Base-by-base conservation (phyloP, 768 basidiomycete species). In the Tylopilus plumbeoviolaceoides region DNA sequence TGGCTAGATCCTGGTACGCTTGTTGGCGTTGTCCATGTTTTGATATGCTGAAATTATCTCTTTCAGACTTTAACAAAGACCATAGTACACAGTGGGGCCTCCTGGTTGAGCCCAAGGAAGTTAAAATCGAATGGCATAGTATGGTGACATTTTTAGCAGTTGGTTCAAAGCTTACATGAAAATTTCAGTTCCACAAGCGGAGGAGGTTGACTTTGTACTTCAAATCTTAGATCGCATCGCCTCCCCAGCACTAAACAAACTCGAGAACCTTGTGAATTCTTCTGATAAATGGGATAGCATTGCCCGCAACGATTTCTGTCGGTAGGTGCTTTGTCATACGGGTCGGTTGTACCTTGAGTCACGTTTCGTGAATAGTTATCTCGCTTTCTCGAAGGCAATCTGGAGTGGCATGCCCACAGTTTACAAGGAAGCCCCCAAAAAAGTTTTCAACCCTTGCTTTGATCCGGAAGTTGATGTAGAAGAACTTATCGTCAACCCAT, bases 51-150 rank as follows among this genome's bases (percentile, higher is more conserved):
- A 38, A 1, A 6, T n/a, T 10, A 11, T 18, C 7, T 17, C 43
- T 31, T 25, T 36, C 59, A 89, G 85, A 76, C 51, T 88, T 89
- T 61, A 75, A 85, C 61, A 73, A 72, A 39, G 74, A 77, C 43
- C 85, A 89, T 58, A 82, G 79, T 54, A 70, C 74, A 11, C 78
- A 81, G 42, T 97, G 95, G 95, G 95, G 94, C 8, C 80, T 78
- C 45, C 70, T 89, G 28, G 91, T 87, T 68, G 82, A 88, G 51
- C 73, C 86, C 5, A 76, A 85, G 60, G 90, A 97, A 50, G 85
- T 94, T 46, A 78, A 82, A 51, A 79, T 94, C 33, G 84, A 91
- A 53, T 98, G 95, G 95, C 94, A 95, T 66, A 81, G 88, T 88
- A 62, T 43, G 60, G 23, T 33, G 40, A 38, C 6, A 49, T 46